Base-by-base conservation (phyloP, 2,329 filamentous ascomycete genomes). In the Calonectria pauciramosa region DNA sequence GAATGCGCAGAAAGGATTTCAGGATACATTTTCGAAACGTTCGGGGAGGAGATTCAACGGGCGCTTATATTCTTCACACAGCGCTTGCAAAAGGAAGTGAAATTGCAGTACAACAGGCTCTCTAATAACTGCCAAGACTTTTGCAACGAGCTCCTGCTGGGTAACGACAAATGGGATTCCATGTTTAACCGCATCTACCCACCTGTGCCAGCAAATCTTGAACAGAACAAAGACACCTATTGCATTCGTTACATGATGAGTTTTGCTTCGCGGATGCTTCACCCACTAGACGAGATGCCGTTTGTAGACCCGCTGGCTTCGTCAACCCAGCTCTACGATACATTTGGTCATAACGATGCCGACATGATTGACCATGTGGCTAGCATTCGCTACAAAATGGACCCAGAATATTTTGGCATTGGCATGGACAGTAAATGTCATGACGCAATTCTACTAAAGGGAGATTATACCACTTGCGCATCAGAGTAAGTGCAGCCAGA, bases 221-320 rank as follows among this genome's bases (percentile, higher is more conserved):
- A 63, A 16, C 56, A 63, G 13, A 41, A 63, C 8, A n/a, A 63
- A 30, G 34, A 63, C 13, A 63, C 56, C 6, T 41, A 41, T 4
- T 63, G 56, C 13, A 28, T 63, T 23, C 56, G 56, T 9, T 63
- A 63, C 36, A 63, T 63, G 56, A 63, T 63, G 56, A 63, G 56
- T 23, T 63, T 63, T 63, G 56, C 56, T 7, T 63, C 56, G 28
- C 56, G 56, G 13, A 63, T 63, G 56, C 56, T 28, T 41, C 56
- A 63, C 18, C 56, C 56, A 28, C 26, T 63, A 1, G 26, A 63
- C 23, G 56, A 63, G 30, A 38, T 63, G n/a, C 56, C 56, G 13
- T 63, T 63, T 16, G 56, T 63, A 6, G 56, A 63, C 10, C 34
- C 34, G 0, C 26, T 63, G 2, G 56, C 34, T 28, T 63, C 56